These are phyloP conservation scores for Podospora tetraspora DNA, from an alignment of 495 filamentous ascomycete genomes.

Conservation along the genomic window DNA sequence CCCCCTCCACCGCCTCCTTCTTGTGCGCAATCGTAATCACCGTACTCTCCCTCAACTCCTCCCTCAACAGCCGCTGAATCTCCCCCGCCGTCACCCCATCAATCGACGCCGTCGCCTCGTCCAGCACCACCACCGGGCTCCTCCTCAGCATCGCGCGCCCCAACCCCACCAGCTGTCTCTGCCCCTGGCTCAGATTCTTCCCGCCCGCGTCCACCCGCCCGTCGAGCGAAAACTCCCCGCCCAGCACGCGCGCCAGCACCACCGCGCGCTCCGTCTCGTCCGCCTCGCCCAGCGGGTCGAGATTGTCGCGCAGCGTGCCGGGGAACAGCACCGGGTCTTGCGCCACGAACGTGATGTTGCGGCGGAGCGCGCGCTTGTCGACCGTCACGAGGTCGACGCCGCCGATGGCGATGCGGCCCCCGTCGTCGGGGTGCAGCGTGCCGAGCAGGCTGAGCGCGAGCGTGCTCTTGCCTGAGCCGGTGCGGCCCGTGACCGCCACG, in stretches of 20 bases:
- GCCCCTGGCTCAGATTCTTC: conserved; percentile 57
- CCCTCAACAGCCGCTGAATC: conserved; percentile 69
- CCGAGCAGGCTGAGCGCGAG: conserved; percentile 53
- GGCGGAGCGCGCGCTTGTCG: conserved; percentile 49
- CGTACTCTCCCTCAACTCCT: conserved; percentile 71
- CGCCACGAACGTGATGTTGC: conserved; percentile 55
- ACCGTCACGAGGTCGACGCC: conserved; percentile 46
- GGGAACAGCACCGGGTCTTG: conserved; percentile 59
- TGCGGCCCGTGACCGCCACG: conserved; percentile 59
- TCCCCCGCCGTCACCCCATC: conserved; percentile 70
- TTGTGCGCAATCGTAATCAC: conserved; percentile 87
- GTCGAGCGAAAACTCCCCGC: conserved; percentile 36
- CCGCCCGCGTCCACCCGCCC: conserved; percentile 51
- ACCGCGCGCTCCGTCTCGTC: conserved; percentile 43
- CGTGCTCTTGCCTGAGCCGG: conserved; percentile 59
- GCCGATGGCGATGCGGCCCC: conserved; percentile 52
- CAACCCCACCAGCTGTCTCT: conserved; percentile 56
- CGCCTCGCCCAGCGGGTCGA: conserved; percentile 47
- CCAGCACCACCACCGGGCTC: conserved; percentile 59
- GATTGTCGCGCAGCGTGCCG: conserved; percentile 50
- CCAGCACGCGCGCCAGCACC: conserved; percentile 41
- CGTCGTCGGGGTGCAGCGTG: conserved; percentile 48
- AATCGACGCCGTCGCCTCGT: conserved; percentile 83
- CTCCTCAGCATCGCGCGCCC: conserved; percentile 53
- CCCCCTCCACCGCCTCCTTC: conserved; percentile 70